Evolutionary conservation across 768 basidiomycete genomes (phyloP).

Genomic region (Omphalotus guepiniiformis): DNA sequence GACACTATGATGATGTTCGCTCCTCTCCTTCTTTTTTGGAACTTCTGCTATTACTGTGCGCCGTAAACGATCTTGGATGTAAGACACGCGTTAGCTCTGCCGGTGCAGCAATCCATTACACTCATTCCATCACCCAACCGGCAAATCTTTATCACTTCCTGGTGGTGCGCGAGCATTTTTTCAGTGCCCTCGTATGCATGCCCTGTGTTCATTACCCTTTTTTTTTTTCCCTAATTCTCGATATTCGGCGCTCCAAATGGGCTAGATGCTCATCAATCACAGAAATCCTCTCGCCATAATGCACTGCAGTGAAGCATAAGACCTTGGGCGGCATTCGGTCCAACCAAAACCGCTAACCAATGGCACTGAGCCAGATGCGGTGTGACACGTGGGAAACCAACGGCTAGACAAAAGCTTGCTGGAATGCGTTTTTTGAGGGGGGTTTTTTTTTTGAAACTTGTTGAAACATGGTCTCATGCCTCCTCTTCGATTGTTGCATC

Average conservation of each 20-base stretch:
- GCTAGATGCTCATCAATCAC: constrained; percentile 18
- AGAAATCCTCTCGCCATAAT: constrained; percentile 11
- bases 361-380: constrained; percentile 12
- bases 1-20: constrained; percentile 15
- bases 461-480: background rate
- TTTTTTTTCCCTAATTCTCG: constrained; percentile 7
- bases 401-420: constrained; percentile 10
- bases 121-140: constrained; percentile 12
- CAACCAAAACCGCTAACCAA: no score
- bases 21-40: constrained; percentile 23
- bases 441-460: no score
- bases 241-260: constrained; percentile 20
- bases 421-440: background rate
- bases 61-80: constrained; percentile 6
- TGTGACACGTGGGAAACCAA: constrained; percentile 9
- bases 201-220: constrained; percentile 14
- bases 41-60: constrained; percentile 20
- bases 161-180: constrained; percentile 8
- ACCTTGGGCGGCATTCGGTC: no score
- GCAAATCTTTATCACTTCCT: constrained; percentile 12
- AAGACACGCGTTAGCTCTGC: constrained; percentile 7
- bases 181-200: constrained; percentile 17
- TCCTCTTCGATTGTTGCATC: background rate
- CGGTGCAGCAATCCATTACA: constrained; percentile 9
- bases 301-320: no score